Base-by-base conservation (phyloP, 1,284 basidiomycete species). In the Chalciporus sp. region DNA sequence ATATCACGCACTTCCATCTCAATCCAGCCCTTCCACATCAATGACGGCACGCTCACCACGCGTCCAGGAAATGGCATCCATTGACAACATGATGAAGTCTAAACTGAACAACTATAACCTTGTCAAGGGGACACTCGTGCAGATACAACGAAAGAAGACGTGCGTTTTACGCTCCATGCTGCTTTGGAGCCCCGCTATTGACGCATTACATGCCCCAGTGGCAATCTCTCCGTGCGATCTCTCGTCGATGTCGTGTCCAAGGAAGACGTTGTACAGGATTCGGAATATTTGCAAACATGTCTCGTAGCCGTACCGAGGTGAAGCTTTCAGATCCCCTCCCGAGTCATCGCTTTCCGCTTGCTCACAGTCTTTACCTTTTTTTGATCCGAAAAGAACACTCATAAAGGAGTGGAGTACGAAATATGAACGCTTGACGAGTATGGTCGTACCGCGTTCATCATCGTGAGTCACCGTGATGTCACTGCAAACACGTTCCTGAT, bases 401-500 rank as follows among this genome's bases (percentile, higher is more conserved):
- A 77, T 84, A 42, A 97, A 96, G 71, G 92, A 95, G 20, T 99
- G 96, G 95, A 87, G 85, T 60, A 66, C 75, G 26, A 90, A 86
- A 65, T 99, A 99, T 69, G 97, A 99, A 76, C 83, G 90, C 44
- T 73, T 99, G 50, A 81, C 92, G 0, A 62, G 80, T 27, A 95
- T 98, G 92, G 90, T 99, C 2, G 97, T 99, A 1, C 97, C 97
- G n/a, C 84, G 97, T 54, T 96, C 94, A 41, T 90, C 95, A 45
- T 81, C 76, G 94, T 94, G 72, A 65, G 84, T 77, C 47, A 31
- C 42, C 48, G 35, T 59, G 53, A 53, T 46, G 49, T 55, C 53
- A 56, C 27, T 37, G 47, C 47, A 46, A 49, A 49, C 54, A 53
- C 54, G 62, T 67, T 65, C 58, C 51, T 61, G 52, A 70, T 65